Evolutionary conservation across 306 rosid species (phyloP), one percentile per base, ranked within the genome.

Genomic region (Sesbania bispinosa): DNA sequence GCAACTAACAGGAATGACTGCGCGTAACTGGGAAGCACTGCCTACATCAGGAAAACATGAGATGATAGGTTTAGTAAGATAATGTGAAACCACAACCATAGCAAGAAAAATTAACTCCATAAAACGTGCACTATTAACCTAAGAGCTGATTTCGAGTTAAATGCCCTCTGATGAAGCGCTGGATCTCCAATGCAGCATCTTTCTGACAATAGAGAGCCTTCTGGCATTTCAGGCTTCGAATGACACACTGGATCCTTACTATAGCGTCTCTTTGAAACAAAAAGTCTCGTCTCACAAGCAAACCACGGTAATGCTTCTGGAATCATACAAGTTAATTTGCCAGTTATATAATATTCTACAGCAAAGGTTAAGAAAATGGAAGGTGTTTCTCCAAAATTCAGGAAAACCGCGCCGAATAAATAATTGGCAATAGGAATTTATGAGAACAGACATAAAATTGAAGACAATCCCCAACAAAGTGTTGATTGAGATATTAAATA

Each of bases 231-330:
- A 80, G 15, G 43, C 89, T 72, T 54, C 87, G 83, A 41, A 80
- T 39, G 38, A 79, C 78, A 65, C 88, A 80, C 71, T 90, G 97
- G 51, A 93, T 72, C 78, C 84, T 85, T 72, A 86, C 59, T 23
- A 58, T 82, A 67, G 92, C 89, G 6, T 70, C 79, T 83, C 80
- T 80, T 78, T 61, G 90, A 60, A 83, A 55, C 66, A 77, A 53
- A 72, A 84, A 83, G 23, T 85, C 65, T 43, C 74, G 88, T 78
- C 81, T 81, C 57, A 62, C 83, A 67, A 88, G 77, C 94, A 87
- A 85, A 77, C 92, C 79, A 35, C 90, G 94, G 61, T 76, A 93
- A 74, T 74, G 73, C 58, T 87, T 93, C 97, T 93, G 79, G 29
- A 81, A 60, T 75, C 19, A 62, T 70, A 63, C 9, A 74, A 71